Conservation (phyloP, 1,284 basidiomycete genomes). For the Rhodotorula mucilaginosa region DNA sequence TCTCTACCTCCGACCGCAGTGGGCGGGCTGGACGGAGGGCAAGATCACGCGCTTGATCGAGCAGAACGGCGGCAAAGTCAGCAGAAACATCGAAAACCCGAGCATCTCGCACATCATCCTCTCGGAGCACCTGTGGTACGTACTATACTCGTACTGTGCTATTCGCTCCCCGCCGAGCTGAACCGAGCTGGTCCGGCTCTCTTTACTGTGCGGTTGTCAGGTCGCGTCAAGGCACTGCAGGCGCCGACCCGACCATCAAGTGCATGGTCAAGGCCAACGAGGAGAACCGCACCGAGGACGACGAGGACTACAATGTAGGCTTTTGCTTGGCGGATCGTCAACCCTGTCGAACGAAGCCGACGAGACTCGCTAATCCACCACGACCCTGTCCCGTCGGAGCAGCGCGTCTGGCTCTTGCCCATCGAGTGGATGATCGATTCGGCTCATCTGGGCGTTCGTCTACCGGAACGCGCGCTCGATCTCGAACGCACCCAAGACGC, state of each 20-base stretch:
- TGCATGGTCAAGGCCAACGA: neutral
- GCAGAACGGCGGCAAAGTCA: neutral
- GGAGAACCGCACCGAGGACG: neutral
- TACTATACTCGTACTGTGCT: neutral
- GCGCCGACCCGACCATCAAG: neutral
- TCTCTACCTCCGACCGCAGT: neutral
- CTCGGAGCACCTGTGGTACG: neutral
- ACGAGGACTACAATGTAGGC: slow-evolving; percentile 12
- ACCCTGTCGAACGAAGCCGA: neutral
- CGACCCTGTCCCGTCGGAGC: neutral
- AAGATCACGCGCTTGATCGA: neutral
- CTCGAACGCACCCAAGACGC: neutral
- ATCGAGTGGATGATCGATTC: slow-evolving; percentile 7
- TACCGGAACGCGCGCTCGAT: slow-evolving; percentile 5
- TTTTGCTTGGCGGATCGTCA: neutral
- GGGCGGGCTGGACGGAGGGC: neutral
- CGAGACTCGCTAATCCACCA: neutral
- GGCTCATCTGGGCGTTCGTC: neutral
- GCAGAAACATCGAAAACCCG: neutral
- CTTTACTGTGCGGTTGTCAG: neutral
- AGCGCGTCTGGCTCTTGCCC: slow-evolving; percentile 20
- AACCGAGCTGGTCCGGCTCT: neutral
- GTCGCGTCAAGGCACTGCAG: neutral
- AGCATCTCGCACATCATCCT: slow-evolving; percentile 3
- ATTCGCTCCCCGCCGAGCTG: neutral